Conservation (phyloP, 345 rosid species). For the Mallotus nudiflorus region DNA sequence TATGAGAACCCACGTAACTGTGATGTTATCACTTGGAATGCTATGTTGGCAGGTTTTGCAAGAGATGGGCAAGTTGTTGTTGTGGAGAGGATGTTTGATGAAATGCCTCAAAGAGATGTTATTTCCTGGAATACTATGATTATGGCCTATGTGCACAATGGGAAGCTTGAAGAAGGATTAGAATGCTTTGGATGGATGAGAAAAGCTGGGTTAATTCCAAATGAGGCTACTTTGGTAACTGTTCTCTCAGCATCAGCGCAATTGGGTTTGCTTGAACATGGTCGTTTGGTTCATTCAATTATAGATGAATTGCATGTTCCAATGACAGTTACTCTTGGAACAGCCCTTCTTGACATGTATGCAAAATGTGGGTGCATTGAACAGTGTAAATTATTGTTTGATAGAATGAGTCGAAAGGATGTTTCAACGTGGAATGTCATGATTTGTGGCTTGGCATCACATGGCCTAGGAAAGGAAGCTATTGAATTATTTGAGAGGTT, state of each 20-base stretch:
- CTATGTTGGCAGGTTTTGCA: slow-evolving; percentile 13
- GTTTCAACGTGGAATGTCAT: slow-evolving; percentile 34
- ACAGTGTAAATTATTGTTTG: slow-evolving; percentile 13
- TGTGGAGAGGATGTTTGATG: slow-evolving; percentile 37
- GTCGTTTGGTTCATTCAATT: slow-evolving; percentile 16
- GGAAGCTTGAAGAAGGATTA: slow-evolving; percentile 31
- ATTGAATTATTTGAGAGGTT: slow-evolving; percentile 23
- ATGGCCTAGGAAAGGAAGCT: slow-evolving; percentile 33
- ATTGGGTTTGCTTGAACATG: slow-evolving; percentile 32
- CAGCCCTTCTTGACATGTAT: slow-evolving; percentile 48
- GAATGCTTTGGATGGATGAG: slow-evolving; percentile 29
- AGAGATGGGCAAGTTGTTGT: slow-evolving; percentile 30
- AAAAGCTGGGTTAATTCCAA: slow-evolving; percentile 10
- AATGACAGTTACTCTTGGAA: slow-evolving; percentile 23
- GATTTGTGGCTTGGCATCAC: slow-evolving; percentile 34
- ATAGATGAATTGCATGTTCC: slow-evolving; percentile 9
- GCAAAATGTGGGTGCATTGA: slow-evolving; percentile 46
- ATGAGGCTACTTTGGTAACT: slow-evolving; percentile 33
- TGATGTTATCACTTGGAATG: slow-evolving; percentile 26
- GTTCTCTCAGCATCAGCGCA: slow-evolving; percentile 31
- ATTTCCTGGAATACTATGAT: slow-evolving; percentile 53
- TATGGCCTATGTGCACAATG: slow-evolving; percentile 38
- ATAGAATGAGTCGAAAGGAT: slow-evolving; percentile 15
- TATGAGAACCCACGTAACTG: slow-evolving; percentile 9
- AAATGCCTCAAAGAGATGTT: slow-evolving; percentile 34